These are phyloP conservation scores for Oryza meyeriana DNA, from an alignment of 176 grass and related monocot genomes.

Conservation along the genomic window DNA sequence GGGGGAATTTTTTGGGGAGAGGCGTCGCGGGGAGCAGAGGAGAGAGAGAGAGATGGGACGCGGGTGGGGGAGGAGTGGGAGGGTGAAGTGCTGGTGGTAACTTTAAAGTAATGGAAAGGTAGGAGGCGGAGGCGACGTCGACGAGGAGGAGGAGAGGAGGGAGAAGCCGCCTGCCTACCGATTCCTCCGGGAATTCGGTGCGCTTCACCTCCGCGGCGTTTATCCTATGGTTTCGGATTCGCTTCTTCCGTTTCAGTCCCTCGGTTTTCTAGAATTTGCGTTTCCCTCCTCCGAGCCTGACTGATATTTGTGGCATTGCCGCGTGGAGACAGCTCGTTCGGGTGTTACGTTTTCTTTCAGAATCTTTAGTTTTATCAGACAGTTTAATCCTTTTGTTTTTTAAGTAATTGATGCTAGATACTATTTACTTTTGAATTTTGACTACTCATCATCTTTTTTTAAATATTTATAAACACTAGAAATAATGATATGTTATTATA, in stretches of 20 bases:
- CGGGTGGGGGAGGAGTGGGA: neutral
- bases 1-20: conserved; percentile 15
- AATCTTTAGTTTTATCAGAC: too few species aligned
- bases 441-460: too few species aligned
- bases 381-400: too few species aligned
- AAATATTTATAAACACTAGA: too few species aligned
- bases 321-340: too few species aligned
- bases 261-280: rapidly evolving
- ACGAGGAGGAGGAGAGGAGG: neutral
- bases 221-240: neutral
- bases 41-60: neutral
- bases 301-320: too few species aligned
- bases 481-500: too few species aligned
- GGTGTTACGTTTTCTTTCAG: too few species aligned
- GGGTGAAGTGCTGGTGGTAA: neutral
- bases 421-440: too few species aligned
- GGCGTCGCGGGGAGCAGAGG: neutral
- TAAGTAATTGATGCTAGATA: too few species aligned
- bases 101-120: conserved; percentile 12
- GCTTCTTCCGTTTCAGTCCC: neutral
- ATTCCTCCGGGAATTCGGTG: conserved; percentile 1
- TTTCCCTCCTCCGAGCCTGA: neutral
- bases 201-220: too few species aligned
- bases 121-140: neutral
- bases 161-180: neutral